Evolutionary conservation across 306 rosid species (phyloP).

Genomic region (Fragaria vesca): DNA sequence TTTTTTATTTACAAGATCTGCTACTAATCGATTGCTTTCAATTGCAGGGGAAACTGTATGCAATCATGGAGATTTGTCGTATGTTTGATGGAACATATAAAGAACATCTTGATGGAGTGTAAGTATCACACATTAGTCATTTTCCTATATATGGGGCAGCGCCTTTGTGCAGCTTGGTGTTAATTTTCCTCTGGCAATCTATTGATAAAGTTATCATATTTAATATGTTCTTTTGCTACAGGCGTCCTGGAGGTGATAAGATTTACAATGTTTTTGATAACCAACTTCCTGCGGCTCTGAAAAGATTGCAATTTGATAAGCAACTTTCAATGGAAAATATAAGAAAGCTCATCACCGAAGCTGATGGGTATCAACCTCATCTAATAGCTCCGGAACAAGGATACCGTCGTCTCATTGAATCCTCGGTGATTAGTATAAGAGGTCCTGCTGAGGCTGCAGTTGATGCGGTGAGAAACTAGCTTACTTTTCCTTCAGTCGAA

Average conservation of each 20-base stretch:
- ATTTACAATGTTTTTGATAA: slow-evolving; percentile 87
- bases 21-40: slow-evolving; percentile 20
- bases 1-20: slow-evolving; percentile 14
- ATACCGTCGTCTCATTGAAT: slow-evolving; percentile 90
- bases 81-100: slow-evolving; percentile 80
- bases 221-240: slow-evolving; percentile 35
- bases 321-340: slow-evolving; percentile 96
- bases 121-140: slow-evolving; percentile 34
- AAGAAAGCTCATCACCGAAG: slow-evolving; percentile 86
- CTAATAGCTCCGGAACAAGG: slow-evolving; percentile 98
- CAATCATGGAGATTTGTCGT: slow-evolving; percentile 92
- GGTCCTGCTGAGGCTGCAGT: slow-evolving; percentile 98
- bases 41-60: slow-evolving; percentile 85
- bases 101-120: slow-evolving; percentile 98
- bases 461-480: slow-evolving; percentile 65
- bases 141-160: slow-evolving; percentile 2
- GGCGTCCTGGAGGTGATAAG: slow-evolving; percentile 96
- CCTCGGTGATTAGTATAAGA: slow-evolving; percentile 71
- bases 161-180: slow-evolving; percentile 15
- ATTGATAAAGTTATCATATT: slow-evolving; percentile 8
- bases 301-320: slow-evolving; percentile 93
- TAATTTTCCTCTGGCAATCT: slow-evolving; percentile 5
- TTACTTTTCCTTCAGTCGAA: slow-evolving; percentile 1
- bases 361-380: slow-evolving; percentile 99
- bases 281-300: slow-evolving; percentile 95